Conservation (phyloP, 2,329 filamentous ascomycete species). For the Didymella pinodella region DNA sequence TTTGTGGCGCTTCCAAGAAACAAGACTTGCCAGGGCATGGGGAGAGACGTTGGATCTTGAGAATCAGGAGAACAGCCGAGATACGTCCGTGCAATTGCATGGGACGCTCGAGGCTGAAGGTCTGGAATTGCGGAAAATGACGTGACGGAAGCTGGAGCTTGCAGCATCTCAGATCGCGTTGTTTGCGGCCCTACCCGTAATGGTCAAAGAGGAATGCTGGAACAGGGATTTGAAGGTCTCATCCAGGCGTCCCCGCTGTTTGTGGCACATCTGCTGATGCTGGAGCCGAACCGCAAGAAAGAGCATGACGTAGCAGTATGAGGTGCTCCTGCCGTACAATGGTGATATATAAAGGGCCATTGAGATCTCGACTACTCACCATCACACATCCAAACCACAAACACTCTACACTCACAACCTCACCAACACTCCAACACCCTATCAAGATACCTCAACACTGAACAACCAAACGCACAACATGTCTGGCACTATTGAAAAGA, state of each 20-base stretch:
- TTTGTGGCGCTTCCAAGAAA: conserved; percentile 23
- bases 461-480: conserved; percentile 30
- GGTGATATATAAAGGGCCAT: conserved; percentile 29
- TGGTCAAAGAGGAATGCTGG: conserved; percentile 24
- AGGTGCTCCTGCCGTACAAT: conserved; percentile 20
- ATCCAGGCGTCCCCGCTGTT: conserved; percentile 19
- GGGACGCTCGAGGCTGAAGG: conserved; percentile 15
- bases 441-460: conserved; percentile 12
- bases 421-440: conserved; percentile 9
- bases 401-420: conserved; percentile 16
- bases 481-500: conserved; percentile 46
- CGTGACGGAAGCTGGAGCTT: conserved; percentile 18
- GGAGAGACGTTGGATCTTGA: conserved; percentile 9
- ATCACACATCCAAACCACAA: conserved; percentile 24
- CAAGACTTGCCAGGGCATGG: conserved; percentile 12
- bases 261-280: conserved; percentile 32
- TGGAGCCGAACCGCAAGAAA: conserved; percentile 8
- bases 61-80: conserved; percentile 4
- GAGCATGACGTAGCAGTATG: conserved; percentile 33
- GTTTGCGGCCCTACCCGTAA: conserved; percentile 23
- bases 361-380: conserved; percentile 7
- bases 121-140: conserved; percentile 24
- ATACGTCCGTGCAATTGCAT: conserved; percentile 5
- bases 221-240: conserved; percentile 28
- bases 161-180: conserved; percentile 25